Conservation (phyloP, 495 filamentous ascomycete genomes). For the Xylaria scruposa region DNA sequence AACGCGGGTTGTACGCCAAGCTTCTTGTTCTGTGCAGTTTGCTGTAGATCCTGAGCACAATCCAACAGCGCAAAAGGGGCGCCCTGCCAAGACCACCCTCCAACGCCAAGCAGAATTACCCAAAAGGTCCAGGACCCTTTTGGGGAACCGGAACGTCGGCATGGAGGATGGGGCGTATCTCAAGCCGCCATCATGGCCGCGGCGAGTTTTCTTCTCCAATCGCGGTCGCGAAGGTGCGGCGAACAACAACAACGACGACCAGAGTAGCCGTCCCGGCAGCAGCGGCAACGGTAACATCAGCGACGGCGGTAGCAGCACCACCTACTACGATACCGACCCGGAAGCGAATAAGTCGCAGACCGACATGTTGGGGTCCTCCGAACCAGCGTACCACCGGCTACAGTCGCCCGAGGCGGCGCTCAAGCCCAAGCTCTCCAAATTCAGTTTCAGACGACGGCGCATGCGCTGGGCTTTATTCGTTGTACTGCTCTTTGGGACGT, state of each 20-base stretch:
- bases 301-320: not conserved
- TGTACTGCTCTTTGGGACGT: conserved; percentile 19
- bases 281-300: not conserved
- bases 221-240: conserved; percentile 3
- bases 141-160: not conserved
- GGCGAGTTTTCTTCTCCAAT: conserved; percentile 9
- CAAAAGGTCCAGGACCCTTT: not conserved
- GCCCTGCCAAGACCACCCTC: conserved; percentile 17
- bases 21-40: not conserved
- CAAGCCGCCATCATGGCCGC: conserved; percentile 27
- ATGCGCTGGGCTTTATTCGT: conserved; percentile 13
- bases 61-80: not conserved
- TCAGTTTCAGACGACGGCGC: not conserved
- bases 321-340: not conserved
- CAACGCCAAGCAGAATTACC: conserved; percentile 14
- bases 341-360: conserved; percentile 5
- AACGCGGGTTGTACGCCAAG: conserved; percentile 2
- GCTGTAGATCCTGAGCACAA: not conserved
- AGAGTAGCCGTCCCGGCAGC: not conserved
- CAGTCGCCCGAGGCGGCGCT: not conserved
- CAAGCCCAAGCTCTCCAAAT: not conserved
- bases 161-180: conserved; percentile 26
- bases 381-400: conserved; percentile 21
- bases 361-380: conserved; percentile 21
- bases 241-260: not conserved